These are phyloP conservation scores for Fusarium agapanthi DNA, from an alignment of 2,329 filamentous ascomycete genomes.

Conservation along the genomic window DNA sequence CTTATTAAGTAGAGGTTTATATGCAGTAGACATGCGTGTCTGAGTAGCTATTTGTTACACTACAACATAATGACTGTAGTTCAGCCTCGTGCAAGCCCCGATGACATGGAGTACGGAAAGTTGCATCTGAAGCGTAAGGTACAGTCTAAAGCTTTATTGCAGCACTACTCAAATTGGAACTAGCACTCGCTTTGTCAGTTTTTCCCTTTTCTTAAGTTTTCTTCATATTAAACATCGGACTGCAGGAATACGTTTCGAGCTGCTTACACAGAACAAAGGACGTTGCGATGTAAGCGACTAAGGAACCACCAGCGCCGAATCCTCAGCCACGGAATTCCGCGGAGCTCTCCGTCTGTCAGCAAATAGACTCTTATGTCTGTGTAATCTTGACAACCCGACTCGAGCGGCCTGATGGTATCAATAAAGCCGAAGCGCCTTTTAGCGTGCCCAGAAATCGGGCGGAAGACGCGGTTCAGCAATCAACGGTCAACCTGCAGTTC, in stretches of 20 bases:
- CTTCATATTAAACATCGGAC: rapidly evolving
- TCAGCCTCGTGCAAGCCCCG: not conserved
- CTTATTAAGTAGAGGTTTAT: rapidly evolving
- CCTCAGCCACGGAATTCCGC: no score
- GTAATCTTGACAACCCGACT: no score
- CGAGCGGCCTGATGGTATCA: not conserved
- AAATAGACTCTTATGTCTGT: no score
- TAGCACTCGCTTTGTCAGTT: rapidly evolving
- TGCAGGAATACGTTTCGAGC: no score
- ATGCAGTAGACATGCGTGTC: no score
- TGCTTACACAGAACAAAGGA: not conserved
- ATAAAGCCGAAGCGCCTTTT: not conserved
- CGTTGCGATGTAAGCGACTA: no score
- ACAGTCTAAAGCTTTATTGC: rapidly evolving
- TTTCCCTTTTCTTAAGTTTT: rapidly evolving
- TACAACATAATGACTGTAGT: rapidly evolving
- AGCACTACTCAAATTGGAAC: not conserved
- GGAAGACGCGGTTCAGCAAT: not conserved
- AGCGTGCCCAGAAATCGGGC: not conserved
- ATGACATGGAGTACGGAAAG: not conserved
- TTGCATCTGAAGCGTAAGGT: not conserved
- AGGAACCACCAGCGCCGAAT: no score
- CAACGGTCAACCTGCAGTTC: not conserved
- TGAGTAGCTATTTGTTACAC: no score
- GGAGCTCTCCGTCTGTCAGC: not conserved